These are phyloP conservation scores for Globisporangium rhizosaccharum DNA, from an alignment of 352 stramenopile genomes.

Conservation along the genomic window DNA sequence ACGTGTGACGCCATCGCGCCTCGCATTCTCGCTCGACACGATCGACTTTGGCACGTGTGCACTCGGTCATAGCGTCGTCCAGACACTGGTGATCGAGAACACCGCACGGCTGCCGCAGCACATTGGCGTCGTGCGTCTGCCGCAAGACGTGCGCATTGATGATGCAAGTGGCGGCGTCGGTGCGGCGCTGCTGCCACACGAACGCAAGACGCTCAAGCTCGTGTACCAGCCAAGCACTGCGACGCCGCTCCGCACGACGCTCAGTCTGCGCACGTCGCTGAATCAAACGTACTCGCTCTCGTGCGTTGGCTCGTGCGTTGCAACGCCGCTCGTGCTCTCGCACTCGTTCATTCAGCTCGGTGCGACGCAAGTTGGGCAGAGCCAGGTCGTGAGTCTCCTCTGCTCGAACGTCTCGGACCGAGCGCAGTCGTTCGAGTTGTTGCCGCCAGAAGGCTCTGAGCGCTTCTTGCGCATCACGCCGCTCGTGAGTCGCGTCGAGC, in stretches of 20 bases:
- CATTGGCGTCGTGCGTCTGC: slow-evolving; percentile 21
- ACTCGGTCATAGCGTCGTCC: slow-evolving; percentile 32
- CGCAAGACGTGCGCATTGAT: slow-evolving; percentile 21
- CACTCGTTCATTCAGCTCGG: slow-evolving; percentile 29
- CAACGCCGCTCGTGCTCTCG: slow-evolving; percentile 27
- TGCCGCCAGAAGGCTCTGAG: slow-evolving; percentile 19
- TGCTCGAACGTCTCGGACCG: slow-evolving; percentile 32
- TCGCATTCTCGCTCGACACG: slow-evolving; percentile 11
- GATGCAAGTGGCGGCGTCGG: slow-evolving; percentile 24
- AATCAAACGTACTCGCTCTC: slow-evolving; percentile 26
- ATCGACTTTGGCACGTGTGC: slow-evolving; percentile 34
- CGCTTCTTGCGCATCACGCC: slow-evolving; percentile 56
- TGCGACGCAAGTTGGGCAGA: slow-evolving; percentile 32
- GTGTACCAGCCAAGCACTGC: slow-evolving; percentile 25
- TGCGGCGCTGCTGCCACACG: slow-evolving; percentile 24
- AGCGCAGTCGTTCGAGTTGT: slow-evolving; percentile 21
- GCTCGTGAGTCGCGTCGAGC: slow-evolving; percentile 42
- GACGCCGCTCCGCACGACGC: slow-evolving; percentile 1
- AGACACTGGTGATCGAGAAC: slow-evolving; percentile 25
- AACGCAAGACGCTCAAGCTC: slow-evolving; percentile 19
- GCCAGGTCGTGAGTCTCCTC: slow-evolving; percentile 23
- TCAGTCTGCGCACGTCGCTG: slow-evolving; percentile 33
- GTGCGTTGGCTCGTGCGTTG: slow-evolving; percentile 25
- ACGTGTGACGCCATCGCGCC: slow-evolving; percentile 19
- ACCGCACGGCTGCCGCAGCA: slow-evolving; percentile 27